Base-by-base conservation (phyloP, 495 filamentous ascomycete species). In the Penicillium pancosmium region DNA sequence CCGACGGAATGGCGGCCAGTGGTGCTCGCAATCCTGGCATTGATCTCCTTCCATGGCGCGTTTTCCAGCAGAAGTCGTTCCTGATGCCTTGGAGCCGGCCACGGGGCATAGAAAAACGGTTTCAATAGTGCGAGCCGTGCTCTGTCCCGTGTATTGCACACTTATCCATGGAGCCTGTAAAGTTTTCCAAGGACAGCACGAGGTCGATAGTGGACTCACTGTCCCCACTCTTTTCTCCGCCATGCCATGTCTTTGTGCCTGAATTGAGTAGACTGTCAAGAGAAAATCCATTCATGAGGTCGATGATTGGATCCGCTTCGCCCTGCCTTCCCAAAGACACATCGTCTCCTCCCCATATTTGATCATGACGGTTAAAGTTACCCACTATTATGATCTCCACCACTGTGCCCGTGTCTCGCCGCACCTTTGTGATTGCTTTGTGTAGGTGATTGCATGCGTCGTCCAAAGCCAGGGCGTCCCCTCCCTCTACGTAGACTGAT, bases 281-380 rank as follows among this genome's bases (percentile, higher is more conserved):
- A 16, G 58, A 35, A 48, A 62, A 62, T 44, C 73, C 63, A 41
- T 59, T 69, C 54, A 74, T 76, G 27, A 74, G 56, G 50, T 76
- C 60, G 40, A 77, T 72, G 44, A 74, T 72, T 44, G 54, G 63
- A 50, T 68, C 70, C 33, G 68, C 72, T 61, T 77, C 67, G 19
- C 69, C 72, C 40, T 74, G 65, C 49, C 65, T 68, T 36, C 27
- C 44, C 27, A 50, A 50, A n/a, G 61, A 60, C 33, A 75, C 60
- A 10, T 66, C 51, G 51, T 73, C 71, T 65, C 69, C 72, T 65
- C 70, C 73, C 69, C 60, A 78, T 11, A 76, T 61, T 57, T 68
- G 63, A 64, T 77, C 64, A 60, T 72, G 62, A 38, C 63, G 66
- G 58, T 74, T 74, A 49, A 73, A 73, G 64, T 76, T 66, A 41